Evolutionary conservation across 495 filamentous ascomycete species (phyloP), one percentile per base, ranked within the genome.

Genomic region (Amniculicola lignicola): DNA sequence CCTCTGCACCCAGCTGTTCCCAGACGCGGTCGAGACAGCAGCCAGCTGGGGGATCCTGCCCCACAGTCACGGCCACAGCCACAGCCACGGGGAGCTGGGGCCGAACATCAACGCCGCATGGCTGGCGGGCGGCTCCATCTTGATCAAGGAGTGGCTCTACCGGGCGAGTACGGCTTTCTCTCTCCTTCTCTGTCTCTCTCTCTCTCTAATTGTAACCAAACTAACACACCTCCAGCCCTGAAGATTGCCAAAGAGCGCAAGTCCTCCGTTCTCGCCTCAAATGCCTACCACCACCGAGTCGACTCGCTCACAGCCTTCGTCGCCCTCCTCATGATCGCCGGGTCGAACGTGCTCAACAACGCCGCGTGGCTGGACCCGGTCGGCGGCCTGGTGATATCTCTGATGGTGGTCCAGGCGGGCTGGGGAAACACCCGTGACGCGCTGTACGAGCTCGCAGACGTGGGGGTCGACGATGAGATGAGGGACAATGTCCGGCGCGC

Each of bases 131-230:
- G 90, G 88, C 3, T 93, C 89, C 1, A 94, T 98, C 44, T 70
- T 88, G 1, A 74, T 95, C 48, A 98, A 98, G 74, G 93, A 98
- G 69, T 98, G 91, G 87, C 74, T 98, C 23, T 98, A 97, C 67
- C 85, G 87, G 76, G 88, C 90, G 39, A 97, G 92, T 94, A 82
- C 75, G 90, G 4, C 77, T 37, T 37, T 54, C 22, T 27, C 28
- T 39, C 18, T 6, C 18, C n/a, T n/a, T n/a, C n/a, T n/a, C n/a
- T n/a, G n/a, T n/a, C n/a, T n/a, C n/a, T n/a, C n/a, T n/a, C n/a
- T n/a, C n/a, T n/a, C n/a, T n/a, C n/a, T n/a, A n/a, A n/a, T n/a
- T n/a, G n/a, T n/a, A n/a, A n/a, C n/a, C n/a, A n/a, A 48, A 25
- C 63, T 68, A 37, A 70, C 50, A 57, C 40, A 47, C 50, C 36